Conservation (phyloP, 2,329 filamentous ascomycete species). For the Alternaria arbusti region DNA sequence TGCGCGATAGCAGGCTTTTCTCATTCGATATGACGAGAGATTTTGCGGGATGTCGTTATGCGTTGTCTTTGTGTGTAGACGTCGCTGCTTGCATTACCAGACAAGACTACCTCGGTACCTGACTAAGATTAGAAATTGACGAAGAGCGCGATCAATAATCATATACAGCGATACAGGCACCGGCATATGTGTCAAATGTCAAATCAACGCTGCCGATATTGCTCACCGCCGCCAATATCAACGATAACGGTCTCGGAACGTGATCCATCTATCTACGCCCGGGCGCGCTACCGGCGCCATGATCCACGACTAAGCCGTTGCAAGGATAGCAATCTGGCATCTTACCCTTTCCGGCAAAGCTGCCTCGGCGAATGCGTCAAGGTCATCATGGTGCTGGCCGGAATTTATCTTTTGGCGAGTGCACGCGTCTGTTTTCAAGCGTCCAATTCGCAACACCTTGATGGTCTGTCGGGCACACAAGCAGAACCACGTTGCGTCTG, state of each 20-base stretch:
- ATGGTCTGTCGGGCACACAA: constrained; percentile 15
- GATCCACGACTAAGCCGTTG: constrained; percentile 7
- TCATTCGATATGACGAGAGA: background rate
- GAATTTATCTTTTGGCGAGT: constrained; percentile 19
- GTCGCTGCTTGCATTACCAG: background rate
- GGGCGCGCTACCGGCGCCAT: constrained; percentile 20
- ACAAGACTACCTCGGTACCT: background rate
- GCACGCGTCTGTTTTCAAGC: constrained; percentile 17
- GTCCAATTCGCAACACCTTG: constrained; percentile 15
- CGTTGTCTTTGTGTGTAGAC: background rate
- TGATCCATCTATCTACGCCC: background rate
- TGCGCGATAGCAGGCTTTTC: constrained; percentile 4
- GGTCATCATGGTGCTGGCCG: constrained; percentile 24
- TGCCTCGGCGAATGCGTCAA: constrained; percentile 20
- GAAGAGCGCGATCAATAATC: background rate
- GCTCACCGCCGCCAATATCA: constrained; percentile 12
- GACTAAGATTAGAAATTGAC: background rate
- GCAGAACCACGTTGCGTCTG: constrained; percentile 12
- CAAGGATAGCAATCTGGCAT: background rate
- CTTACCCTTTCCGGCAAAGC: constrained; percentile 13
- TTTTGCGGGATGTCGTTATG: background rate
- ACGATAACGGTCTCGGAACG: constrained; percentile 3
- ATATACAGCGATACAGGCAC: background rate
- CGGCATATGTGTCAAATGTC: background rate
- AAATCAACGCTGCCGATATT: background rate